Base-by-base conservation (phyloP, 2,329 filamentous ascomycete genomes). In the Neofusicoccum ribis region DNA sequence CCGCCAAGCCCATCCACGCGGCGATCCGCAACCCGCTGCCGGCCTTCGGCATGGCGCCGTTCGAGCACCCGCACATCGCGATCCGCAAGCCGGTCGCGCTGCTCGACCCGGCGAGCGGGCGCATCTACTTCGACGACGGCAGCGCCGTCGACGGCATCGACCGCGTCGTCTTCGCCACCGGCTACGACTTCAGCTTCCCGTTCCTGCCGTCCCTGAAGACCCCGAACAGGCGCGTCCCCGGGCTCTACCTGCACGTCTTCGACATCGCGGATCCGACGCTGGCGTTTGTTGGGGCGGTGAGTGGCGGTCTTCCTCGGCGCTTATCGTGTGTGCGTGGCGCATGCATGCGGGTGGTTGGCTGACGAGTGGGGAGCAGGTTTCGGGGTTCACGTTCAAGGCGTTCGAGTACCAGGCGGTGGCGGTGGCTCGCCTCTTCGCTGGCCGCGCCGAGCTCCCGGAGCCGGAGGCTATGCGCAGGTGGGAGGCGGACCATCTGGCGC, bases 371-470 rank as follows among this genome's bases (percentile, higher is more conserved):
- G 23, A 23, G 23, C 23, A 23, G 23, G 23, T 23, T 3, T 23
- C 23, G 0, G 66, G 65, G 1, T 65, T 70, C 20, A 67, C 66
- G 3, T 66, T 70, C 34, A 49, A 65, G 3, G 68, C 65, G n/a
- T 70, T 67, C 62, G 68, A 70, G 31, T 69, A 68, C 23, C 68
- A 70, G 46, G 68, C 67, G 8, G 68, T 70, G 2, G 68, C 68
- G 14, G 66, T 66, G 5, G 68, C 68, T 3, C 63, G 68, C 4
- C 60, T 64, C 2, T 51, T 69, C 15, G 67, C 68, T 2, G 65
- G 65, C 2, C 65, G 66, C 17, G 65, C 63, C 9, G 44, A 60
- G 0, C 50, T 70, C 14, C 67, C 68, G 11, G 64, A 66, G 3
- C 15, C 43, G 2, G 44, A 31, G 2, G 65, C 60, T 14, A 64